Percentiles rank a stretch among this genome's conserved stretches.
phyloP scores from a whole-genome alignment of 2,329 filamentous ascomycete species.

The Endoconidiophora polonica region DNA sequence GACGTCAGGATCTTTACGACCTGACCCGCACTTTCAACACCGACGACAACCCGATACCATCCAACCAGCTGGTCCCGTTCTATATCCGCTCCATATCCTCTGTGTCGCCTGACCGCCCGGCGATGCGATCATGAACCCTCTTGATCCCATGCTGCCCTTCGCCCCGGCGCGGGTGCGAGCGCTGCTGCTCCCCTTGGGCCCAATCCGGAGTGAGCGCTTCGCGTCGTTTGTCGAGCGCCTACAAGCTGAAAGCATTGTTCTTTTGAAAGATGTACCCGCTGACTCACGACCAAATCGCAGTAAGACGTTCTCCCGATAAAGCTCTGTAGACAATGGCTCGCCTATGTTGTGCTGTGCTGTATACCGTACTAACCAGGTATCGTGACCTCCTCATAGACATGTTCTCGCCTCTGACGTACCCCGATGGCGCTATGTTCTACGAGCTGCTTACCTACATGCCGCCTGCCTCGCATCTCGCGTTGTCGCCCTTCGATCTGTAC shows the following conservation, averaged over 20 bases:
- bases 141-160: slow-evolving; percentile 79
- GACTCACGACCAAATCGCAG: slow-evolving; percentile 75
- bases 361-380: background rate
- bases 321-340: background rate
- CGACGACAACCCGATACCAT: background rate
- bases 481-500: slow-evolving; percentile 82
- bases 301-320: slow-evolving; percentile 26
- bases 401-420: slow-evolving; percentile 84
- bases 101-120: background rate
- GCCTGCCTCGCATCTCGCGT: slow-evolving; percentile 58
- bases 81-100: background rate
- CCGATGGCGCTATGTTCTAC: slow-evolving; percentile 72
- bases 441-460: slow-evolving; percentile 68
- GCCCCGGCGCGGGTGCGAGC: slow-evolving; percentile 82
- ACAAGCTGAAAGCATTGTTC: slow-evolving; percentile 62
- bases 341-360: background rate
- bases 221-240: slow-evolving; percentile 61
- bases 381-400: slow-evolving; percentile 43
- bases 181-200: slow-evolving; percentile 71
- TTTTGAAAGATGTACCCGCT: slow-evolving; percentile 70
- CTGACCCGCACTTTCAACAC: background rate
- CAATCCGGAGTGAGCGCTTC: slow-evolving; percentile 70
- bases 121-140: slow-evolving; percentile 51
- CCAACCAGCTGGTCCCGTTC: background rate
- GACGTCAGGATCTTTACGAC: background rate